Evolutionary conservation across 2,329 filamentous ascomycete species (phyloP).

Genomic region (Pseudocercospora eumusae): DNA sequence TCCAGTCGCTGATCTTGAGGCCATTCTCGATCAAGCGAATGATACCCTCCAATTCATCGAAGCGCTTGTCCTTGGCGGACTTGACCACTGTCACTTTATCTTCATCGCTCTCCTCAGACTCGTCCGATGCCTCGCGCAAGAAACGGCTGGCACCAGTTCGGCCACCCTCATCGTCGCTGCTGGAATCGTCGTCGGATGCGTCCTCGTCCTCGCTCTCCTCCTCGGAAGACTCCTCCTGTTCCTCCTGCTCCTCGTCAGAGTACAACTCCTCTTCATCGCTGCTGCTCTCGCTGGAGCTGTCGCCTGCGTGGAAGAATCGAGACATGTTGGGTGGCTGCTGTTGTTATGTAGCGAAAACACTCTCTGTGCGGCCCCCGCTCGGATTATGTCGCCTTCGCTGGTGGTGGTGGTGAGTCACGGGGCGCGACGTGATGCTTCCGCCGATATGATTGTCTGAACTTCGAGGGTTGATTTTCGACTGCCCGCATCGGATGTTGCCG

Average conservation of each 20-base stretch:
- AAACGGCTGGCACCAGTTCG: constrained; percentile 77
- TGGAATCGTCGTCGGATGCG: constrained; percentile 56
- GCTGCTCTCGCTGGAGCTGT: constrained; percentile 94
- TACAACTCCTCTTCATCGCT: constrained; percentile 94
- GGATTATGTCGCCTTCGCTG: constrained; percentile 6
- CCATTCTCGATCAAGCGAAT: constrained; percentile 94
- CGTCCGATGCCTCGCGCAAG: constrained; percentile 66
- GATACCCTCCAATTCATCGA: constrained; percentile 87
- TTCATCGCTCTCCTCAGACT: constrained; percentile 75
- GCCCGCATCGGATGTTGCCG: constrained; percentile 5
- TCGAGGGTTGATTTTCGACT: constrained; percentile 1
- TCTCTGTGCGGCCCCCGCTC: constrained; percentile 24
- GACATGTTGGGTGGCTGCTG: constrained; percentile 50
- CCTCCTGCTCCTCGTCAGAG: constrained; percentile 68
- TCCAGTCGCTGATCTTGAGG: constrained; percentile 97
- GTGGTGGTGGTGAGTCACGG: constrained; percentile 7
- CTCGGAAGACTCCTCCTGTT: constrained; percentile 56
- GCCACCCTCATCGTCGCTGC: constrained; percentile 58
- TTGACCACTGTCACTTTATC: constrained; percentile 85
- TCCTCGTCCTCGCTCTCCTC: constrained; percentile 41
- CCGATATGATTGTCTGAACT: neutral
- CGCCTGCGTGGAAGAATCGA: constrained; percentile 94
- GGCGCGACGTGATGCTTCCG: constrained; percentile 9
- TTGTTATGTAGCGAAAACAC: neutral
- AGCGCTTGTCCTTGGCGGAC: constrained; percentile 96